Percentiles rank a stretch among this genome's conserved stretches.
Evolutionary conservation across 1,284 basidiomycete species (phyloP).

Genomic region (Caloboletus inedulis): DNA sequence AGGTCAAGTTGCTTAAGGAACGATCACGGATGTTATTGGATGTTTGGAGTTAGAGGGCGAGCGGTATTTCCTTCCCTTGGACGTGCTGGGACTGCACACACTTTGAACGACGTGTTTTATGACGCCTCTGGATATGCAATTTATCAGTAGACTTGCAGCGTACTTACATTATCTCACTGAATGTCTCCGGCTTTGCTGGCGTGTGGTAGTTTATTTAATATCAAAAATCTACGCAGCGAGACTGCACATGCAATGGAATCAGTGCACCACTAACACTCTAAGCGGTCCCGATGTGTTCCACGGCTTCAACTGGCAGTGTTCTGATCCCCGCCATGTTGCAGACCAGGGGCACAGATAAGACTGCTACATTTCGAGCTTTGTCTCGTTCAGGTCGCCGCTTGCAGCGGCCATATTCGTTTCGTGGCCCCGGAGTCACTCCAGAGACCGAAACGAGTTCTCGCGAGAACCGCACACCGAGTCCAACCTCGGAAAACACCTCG

Average conservation of each 20-base stretch:
- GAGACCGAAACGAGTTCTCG: neutral
- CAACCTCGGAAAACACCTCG: slow-evolving; percentile 5
- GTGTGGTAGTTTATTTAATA: neutral
- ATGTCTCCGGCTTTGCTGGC: neutral
- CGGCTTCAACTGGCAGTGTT: neutral
- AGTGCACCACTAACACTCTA: too few relatives aligned
- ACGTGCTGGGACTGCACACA: neutral
- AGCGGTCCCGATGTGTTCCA: neutral
- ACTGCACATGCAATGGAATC: too few relatives aligned
- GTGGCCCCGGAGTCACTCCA: neutral
- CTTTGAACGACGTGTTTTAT: slow-evolving; percentile 8
- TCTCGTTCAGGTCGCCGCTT: slow-evolving; percentile 6
- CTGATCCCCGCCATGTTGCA: slow-evolving; percentile 18
- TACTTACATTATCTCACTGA: slow-evolving; percentile 12
- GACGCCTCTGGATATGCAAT: slow-evolving; percentile 12
- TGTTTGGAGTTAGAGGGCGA: slow-evolving; percentile 68
- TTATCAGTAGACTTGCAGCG: slow-evolving; percentile 23
- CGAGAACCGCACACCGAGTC: slow-evolving; percentile 1
- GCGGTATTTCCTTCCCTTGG: neutral
- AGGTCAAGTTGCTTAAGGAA: slow-evolving; percentile 93
- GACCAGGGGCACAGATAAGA: slow-evolving; percentile 2
- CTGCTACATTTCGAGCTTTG: slow-evolving; percentile 3
- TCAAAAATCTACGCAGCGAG: too few relatives aligned
- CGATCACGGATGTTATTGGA: slow-evolving; percentile 78
- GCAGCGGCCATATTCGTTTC: slow-evolving; percentile 9